Evolutionary conservation across 352 stramenopile genomes (phyloP).

Genomic region (Globisporangium recalcitrans): DNA sequence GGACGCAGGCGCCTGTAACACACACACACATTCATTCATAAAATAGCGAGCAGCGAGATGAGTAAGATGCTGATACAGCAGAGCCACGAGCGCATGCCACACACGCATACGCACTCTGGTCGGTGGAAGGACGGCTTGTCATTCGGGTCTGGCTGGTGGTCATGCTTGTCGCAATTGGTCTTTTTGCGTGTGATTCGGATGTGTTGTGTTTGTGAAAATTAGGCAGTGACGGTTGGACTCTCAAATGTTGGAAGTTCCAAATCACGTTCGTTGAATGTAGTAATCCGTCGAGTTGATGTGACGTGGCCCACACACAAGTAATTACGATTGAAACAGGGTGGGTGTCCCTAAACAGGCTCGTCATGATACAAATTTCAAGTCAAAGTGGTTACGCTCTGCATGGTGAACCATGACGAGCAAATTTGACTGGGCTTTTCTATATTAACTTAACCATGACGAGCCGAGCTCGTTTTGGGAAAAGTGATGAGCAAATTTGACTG

Average conservation of each 20-base stretch:
- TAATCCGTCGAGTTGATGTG: neutral
- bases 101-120: conserved; percentile 16
- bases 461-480: rapidly evolving
- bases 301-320: neutral
- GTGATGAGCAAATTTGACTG: neutral
- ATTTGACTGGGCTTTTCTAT: neutral
- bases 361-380: neutral
- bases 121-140: conserved; percentile 11
- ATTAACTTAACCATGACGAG: neutral
- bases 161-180: conserved; percentile 7
- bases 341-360: neutral
- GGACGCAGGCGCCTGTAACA: conserved; percentile 55
- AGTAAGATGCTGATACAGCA: neutral
- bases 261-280: conserved; percentile 7
- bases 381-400: neutral
- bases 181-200: neutral
- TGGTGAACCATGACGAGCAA: neutral
- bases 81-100: neutral
- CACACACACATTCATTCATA: too few relatives aligned
- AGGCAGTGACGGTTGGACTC: too few relatives aligned
- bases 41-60: neutral
- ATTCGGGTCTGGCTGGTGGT: conserved; percentile 7
- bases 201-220: neutral
- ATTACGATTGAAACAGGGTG: too few relatives aligned
- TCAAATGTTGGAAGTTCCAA: conserved; percentile 3